Percentiles rank a stretch among this genome's conserved stretches.
Conservation (phyloP, 106 monocot species). For the Apostasia shenzhenica region DNA sequence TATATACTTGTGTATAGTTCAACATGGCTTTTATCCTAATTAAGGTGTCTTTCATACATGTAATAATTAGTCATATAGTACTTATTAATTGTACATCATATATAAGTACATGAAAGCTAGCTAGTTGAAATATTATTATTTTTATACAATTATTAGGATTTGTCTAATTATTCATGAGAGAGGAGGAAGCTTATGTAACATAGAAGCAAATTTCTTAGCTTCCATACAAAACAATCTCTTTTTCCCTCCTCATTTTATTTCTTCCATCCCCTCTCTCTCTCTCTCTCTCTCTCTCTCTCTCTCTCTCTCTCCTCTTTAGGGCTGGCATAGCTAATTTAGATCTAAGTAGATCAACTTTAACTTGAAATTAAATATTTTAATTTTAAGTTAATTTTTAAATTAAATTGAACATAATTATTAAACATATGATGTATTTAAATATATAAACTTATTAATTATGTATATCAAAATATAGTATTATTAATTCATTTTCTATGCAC, state of each 20-base stretch:
- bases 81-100: not conserved
- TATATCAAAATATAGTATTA: no score
- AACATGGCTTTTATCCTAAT: no score
- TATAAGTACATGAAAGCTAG: no score
- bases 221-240: slow-evolving; percentile 28
- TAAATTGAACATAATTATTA: not conserved
- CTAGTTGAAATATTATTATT: not conserved
- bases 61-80: not conserved
- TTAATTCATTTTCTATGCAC: no score
- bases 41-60: not conserved
- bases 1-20: no score
- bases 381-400: no score
- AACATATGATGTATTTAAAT: no score
- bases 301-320: not conserved
- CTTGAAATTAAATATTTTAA: not conserved
- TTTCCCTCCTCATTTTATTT: not conserved
- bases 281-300: not conserved
- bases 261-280: not conserved
- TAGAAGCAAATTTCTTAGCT: slow-evolving; percentile 36
- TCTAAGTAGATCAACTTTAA: not conserved
- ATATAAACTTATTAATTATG: not conserved
- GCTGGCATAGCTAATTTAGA: not conserved
- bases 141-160: not conserved
- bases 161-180: not conserved
- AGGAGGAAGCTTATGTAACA: slow-evolving; percentile 31